These are phyloP conservation scores for Xylaria sp. DNA, from an alignment of 2,329 filamentous ascomycete genomes.

Conservation along the genomic window DNA sequence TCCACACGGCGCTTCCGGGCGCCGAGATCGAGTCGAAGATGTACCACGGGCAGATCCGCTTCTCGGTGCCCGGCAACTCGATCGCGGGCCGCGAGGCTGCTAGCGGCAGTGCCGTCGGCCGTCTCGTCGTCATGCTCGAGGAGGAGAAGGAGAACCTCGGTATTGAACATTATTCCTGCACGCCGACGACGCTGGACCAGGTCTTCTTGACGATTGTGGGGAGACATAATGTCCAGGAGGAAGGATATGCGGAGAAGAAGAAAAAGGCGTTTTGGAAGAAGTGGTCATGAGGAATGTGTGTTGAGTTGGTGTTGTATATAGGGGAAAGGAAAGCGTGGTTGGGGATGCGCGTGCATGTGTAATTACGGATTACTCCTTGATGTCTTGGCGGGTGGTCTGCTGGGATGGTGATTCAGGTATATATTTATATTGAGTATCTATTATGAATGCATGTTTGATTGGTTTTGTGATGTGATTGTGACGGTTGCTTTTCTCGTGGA, in stretches of 20 bases:
- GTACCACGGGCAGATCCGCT: conserved; percentile 84
- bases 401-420: too few relatives aligned
- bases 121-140: conserved; percentile 68
- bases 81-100: conserved; percentile 46
- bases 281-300: conserved; percentile 3
- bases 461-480: too few relatives aligned
- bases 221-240: conserved; percentile 72
- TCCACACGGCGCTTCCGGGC: conserved; percentile 53
- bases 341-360: too few relatives aligned
- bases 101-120: conserved; percentile 55
- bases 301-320: too few relatives aligned
- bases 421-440: too few relatives aligned
- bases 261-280: conserved; percentile 26
- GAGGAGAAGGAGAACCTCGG: conserved; percentile 62
- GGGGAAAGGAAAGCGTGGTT: too few relatives aligned
- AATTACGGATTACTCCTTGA: too few relatives aligned
- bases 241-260: conserved; percentile 38
- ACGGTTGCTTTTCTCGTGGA: too few relatives aligned
- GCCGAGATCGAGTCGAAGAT: conserved; percentile 67
- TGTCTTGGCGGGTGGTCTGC: too few relatives aligned
- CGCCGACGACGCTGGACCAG: conserved; percentile 81
- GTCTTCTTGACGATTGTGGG: conserved; percentile 84
- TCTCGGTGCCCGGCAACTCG: conserved; percentile 59
- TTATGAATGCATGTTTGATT: too few relatives aligned
- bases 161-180: conserved; percentile 81